Evolutionary conservation across 768 basidiomycete genomes (phyloP), one percentile per base, ranked within the genome.

Genomic region (Hericium erinaceus): DNA sequence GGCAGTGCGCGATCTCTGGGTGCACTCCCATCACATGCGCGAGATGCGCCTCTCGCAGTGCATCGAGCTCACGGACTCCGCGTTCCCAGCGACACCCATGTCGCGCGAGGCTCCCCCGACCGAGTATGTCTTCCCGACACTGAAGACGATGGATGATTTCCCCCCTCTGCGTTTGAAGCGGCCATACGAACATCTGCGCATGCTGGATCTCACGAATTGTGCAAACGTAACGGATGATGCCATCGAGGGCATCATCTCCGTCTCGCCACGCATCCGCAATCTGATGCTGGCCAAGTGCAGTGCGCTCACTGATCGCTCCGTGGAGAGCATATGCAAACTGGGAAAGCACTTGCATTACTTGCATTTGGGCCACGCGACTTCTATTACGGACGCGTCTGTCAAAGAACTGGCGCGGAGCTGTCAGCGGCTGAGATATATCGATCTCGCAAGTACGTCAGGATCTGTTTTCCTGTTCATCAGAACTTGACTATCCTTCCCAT

Each of bases 301-400:
- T 10, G 69, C 80, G 48, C 74, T 97, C 65, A 92, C 92, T 7
- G 92, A 95, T 72, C 80, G 79, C 57, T 80, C 89, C 2, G 82
- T 98, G 39, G 85, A 88, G 63, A 87, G 81, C 58, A 89, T 98
- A 38, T 90, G 90, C 69, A 78, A 77, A 66, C 78, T 99, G 16
- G 95, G 95, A n/a, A 87, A 89, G 68, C 83, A 94, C 68, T 69
- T 99, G 38, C 97, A 98, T 68, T 92, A 95, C 68, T 80, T 99
- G 38, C 97, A 99, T 69, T 79, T 98, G 41, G 97, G 94, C 7
- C 95, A 99, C 74, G 89, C 92, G 7, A 76, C 76, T 62, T 85
- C 84, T 64, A 93, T 98, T 61, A 95, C 93, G 7, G 97, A 99
- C 69, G 80, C 80, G 41, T 92, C 89, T 8, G 88, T 99, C 39